Conservation (phyloP, 352 stramenopile species). For the Phytopythium cucurbitacearum region DNA sequence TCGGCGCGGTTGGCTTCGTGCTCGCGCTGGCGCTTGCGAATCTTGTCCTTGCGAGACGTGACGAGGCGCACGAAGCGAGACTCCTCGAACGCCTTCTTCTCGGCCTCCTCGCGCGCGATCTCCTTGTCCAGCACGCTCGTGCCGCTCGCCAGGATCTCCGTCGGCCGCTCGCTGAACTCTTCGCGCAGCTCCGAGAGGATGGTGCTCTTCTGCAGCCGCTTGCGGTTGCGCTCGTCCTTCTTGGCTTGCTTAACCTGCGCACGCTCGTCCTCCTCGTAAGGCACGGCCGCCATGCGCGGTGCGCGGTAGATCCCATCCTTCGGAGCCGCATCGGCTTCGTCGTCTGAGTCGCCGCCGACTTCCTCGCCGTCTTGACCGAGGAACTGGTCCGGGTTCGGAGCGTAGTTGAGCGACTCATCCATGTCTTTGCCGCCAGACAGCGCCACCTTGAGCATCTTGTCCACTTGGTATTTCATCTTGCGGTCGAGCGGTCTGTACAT, state of each 20-base stretch:
- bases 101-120: constrained; percentile 69
- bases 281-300: constrained; percentile 68
- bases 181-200: constrained; percentile 82
- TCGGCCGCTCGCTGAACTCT: constrained; percentile 80
- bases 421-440: constrained; percentile 64
- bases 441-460: constrained; percentile 89
- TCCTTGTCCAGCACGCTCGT: constrained; percentile 75
- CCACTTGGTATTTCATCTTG: constrained; percentile 89
- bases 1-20: constrained; percentile 68
- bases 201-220: constrained; percentile 80
- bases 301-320: constrained; percentile 79
- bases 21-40: constrained; percentile 82
- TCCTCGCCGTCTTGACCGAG: constrained; percentile 43
- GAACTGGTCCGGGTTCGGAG: constrained; percentile 73
- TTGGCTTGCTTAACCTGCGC: constrained; percentile 78
- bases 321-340: constrained; percentile 33
- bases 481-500: constrained; percentile 57
- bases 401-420: constrained; percentile 78
- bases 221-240: constrained; percentile 70
- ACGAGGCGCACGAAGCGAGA: constrained; percentile 83
- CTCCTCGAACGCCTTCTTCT: constrained; percentile 85
- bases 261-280: constrained; percentile 84
- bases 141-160: constrained; percentile 62
- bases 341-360: constrained; percentile 9
- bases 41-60: constrained; percentile 86